Percentiles rank a stretch among this genome's conserved stretches.
Evolutionary conservation across 2,329 filamentous ascomycete genomes (phyloP).

Genomic region (Helicocarpus griseus): DNA sequence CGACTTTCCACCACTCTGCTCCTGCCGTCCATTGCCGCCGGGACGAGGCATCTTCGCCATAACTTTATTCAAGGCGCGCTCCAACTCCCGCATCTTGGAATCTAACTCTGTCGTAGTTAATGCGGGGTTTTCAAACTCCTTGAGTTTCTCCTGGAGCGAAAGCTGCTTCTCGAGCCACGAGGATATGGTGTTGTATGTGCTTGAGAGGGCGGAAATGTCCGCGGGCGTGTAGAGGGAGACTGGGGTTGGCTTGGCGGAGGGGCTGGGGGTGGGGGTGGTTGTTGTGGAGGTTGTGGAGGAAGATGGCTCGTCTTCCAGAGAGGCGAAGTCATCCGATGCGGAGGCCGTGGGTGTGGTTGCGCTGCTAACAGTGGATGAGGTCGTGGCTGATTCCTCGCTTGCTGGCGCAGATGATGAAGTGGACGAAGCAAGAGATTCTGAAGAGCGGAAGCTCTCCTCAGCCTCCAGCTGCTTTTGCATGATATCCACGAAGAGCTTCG

Average conservation of each 20-base stretch:
- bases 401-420: conserved; percentile 28
- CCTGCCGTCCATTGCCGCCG: conserved; percentile 16
- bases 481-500: conserved; percentile 58
- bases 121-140: conserved; percentile 61
- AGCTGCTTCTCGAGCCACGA: conserved; percentile 69
- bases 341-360: conserved; percentile 33
- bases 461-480: conserved; percentile 66
- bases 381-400: conserved; percentile 23
- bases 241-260: conserved; percentile 30
- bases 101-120: conserved; percentile 64
- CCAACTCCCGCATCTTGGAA: conserved; percentile 59
- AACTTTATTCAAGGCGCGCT: conserved; percentile 59
- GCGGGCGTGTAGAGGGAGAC: conserved; percentile 59
- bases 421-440: conserved; percentile 35
- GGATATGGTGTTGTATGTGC: conserved; percentile 51
- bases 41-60: conserved; percentile 52
- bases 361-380: conserved; percentile 34
- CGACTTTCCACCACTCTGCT: conserved; percentile 13
- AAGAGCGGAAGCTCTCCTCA: conserved; percentile 50
- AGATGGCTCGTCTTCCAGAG: conserved; percentile 62
- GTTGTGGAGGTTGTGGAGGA: conserved; percentile 25
- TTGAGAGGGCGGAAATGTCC: conserved; percentile 59
- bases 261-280: conserved; percentile 20
- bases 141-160: conserved; percentile 60
- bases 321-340: conserved; percentile 44